Conservation (phyloP, 31 red algal genomes). For the Porphyra umbilicalis region DNA sequence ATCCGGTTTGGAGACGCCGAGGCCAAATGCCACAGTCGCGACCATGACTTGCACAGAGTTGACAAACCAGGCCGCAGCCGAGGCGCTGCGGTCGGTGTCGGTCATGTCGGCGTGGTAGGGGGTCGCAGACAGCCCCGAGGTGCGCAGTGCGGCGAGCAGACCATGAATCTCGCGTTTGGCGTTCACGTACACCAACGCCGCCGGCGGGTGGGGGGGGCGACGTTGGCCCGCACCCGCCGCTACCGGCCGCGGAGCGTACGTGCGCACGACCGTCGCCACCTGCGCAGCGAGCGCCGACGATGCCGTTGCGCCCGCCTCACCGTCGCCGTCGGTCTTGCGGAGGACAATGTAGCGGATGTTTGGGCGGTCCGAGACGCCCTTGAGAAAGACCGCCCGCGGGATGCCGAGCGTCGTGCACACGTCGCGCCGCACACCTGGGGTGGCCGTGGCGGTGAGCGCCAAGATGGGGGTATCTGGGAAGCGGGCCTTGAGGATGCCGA, state of each 20-base stretch:
- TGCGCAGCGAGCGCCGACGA: background rate
- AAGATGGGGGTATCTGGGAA: constrained; percentile 68
- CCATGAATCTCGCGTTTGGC: constrained; percentile 20
- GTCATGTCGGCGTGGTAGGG: constrained; percentile 16
- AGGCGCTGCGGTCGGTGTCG: background rate
- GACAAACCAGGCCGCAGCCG: constrained; percentile 4
- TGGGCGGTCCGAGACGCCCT: constrained; percentile 19
- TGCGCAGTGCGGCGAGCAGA: background rate
- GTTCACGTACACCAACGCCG: constrained; percentile 10
- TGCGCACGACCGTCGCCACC: background rate
- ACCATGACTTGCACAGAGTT: constrained; percentile 26
- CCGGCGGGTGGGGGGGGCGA: background rate
- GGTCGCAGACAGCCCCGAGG: background rate
- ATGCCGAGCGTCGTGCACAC: constrained; percentile 45
- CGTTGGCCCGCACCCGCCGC: background rate
- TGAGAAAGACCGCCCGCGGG: constrained; percentile 15
- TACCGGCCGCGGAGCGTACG: background rate
- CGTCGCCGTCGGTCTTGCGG: background rate
- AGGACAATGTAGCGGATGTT: constrained; percentile 21
- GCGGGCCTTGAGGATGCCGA: constrained; percentile 39
- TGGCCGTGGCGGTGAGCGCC: constrained; percentile 87
- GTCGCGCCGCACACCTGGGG: constrained; percentile 30
- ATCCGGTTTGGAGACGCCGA: constrained; percentile 72
- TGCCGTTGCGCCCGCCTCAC: background rate
- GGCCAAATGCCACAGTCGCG: constrained; percentile 80